Percentiles rank a stretch among this genome's conserved stretches.
These are phyloP conservation scores for Acephala macrosclerotiorum DNA, from an alignment of 2,329 filamentous ascomycete genomes.

Conservation along the genomic window DNA sequence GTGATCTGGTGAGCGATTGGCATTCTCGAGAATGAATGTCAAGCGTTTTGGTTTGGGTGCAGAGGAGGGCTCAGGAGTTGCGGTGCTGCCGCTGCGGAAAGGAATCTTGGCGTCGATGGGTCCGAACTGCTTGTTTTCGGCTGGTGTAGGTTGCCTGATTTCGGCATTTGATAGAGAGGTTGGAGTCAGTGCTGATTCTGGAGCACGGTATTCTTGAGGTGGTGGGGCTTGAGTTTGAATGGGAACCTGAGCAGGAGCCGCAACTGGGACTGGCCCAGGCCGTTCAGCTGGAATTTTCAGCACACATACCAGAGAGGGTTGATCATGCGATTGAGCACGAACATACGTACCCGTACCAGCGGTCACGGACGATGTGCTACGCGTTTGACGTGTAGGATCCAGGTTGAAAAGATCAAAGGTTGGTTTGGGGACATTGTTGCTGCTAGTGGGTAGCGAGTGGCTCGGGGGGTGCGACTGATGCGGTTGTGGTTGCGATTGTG, in stretches of 20 bases:
- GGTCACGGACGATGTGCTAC: background rate
- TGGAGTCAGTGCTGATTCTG: background rate
- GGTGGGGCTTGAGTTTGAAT: background rate
- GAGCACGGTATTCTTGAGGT: background rate
- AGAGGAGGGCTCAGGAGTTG: background rate
- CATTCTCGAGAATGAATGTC: constrained; percentile 7
- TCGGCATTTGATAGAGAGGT: background rate
- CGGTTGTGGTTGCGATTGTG: background rate
- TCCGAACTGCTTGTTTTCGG: background rate
- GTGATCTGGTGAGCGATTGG: background rate
- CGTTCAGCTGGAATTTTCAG: background rate
- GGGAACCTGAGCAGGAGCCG: background rate
- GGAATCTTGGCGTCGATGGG: background rate
- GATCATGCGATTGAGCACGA: too few species aligned
- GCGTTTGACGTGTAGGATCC: background rate
- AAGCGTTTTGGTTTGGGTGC: background rate
- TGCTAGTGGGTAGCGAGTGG: background rate
- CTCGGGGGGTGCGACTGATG: background rate
- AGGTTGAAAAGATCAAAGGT: background rate
- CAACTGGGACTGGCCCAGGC: background rate
- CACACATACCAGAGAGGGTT: too few species aligned
- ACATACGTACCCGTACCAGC: background rate
- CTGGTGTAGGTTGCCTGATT: background rate
- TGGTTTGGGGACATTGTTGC: background rate
- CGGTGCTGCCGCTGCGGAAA: background rate